Evolutionary conservation across 768 basidiomycete species (phyloP).

Genomic region (Serendipita sp.): DNA sequence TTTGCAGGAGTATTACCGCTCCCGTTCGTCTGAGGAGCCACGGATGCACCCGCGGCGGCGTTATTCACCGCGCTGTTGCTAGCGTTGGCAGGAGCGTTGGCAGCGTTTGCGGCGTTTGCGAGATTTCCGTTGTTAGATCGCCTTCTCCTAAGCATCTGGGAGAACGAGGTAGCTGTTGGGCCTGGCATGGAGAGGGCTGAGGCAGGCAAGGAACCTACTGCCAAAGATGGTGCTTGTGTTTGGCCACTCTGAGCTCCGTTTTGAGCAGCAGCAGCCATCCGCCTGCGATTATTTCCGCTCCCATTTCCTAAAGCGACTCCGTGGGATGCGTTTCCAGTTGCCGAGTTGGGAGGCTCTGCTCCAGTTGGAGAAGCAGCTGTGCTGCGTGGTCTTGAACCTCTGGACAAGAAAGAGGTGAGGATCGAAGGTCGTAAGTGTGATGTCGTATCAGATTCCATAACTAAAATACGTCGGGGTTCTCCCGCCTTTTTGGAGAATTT

Average conservation of each 20-base stretch:
- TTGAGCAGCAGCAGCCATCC: not conserved
- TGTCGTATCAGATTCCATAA: slow-evolving; percentile 1
- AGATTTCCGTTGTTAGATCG: slow-evolving; percentile 22
- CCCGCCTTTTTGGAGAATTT: not conserved
- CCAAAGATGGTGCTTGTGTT: not conserved
- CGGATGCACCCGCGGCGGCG: not conserved
- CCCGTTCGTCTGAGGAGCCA: not conserved
- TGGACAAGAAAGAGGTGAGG: not conserved
- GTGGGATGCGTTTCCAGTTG: not conserved
- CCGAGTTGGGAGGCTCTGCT: not conserved
- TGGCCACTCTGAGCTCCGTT: not conserved
- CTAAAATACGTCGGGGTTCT: not conserved
- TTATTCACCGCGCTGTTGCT: slow-evolving; percentile 15
- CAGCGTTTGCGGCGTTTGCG: not conserved
- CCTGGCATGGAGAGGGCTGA: not conserved
- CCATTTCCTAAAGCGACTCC: not conserved
- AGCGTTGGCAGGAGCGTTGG: not conserved
- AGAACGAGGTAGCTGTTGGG: slow-evolving; percentile 18
- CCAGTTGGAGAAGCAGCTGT: not conserved
- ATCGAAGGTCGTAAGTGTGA: not conserved
- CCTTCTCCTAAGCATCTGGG: slow-evolving; percentile 49
- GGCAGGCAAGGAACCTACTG: not conserved
- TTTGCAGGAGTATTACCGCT: not conserved
- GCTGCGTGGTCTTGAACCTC: not conserved
- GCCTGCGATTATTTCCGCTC: not conserved